A percentile compares a stretch with the other conserved stretches of the same genome.
Evolutionary conservation across 2,329 filamentous ascomycete genomes (phyloP).

Genomic region (Monilinia fructigena): DNA sequence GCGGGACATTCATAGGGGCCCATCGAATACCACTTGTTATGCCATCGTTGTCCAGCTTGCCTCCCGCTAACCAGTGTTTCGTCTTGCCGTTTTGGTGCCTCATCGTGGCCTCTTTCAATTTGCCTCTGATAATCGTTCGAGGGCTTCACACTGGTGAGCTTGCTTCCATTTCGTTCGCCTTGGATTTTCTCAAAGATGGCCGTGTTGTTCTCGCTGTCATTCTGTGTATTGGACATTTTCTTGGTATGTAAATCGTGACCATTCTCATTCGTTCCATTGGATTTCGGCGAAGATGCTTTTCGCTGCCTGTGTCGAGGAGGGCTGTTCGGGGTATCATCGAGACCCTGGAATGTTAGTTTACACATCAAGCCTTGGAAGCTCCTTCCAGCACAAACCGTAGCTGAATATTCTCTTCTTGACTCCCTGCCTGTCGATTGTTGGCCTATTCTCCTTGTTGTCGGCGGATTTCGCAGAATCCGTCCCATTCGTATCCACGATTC

Average conservation of each 20-base stretch:
- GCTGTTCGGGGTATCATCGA: constrained; percentile 36
- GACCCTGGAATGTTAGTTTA: constrained; percentile 33
- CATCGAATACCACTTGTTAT: constrained; percentile 64
- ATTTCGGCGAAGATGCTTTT: constrained; percentile 34
- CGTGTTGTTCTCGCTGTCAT: constrained; percentile 22
- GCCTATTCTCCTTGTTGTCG: constrained; percentile 26
- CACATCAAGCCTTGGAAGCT: neutral
- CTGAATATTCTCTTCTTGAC: constrained; percentile 36
- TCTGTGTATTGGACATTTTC: constrained; percentile 4
- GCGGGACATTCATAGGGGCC: constrained; percentile 74
- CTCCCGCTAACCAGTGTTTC: constrained; percentile 36
- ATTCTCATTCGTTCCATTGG: constrained; percentile 26
- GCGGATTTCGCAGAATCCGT: constrained; percentile 24
- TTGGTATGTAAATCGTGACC: constrained; percentile 20
- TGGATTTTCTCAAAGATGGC: constrained; percentile 34
- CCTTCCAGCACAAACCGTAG: constrained; percentile 30
- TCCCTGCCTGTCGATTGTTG: constrained; percentile 31
- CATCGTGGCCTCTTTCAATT: constrained; percentile 23
- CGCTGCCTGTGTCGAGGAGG: constrained; percentile 34
- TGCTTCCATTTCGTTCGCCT: constrained; percentile 28
- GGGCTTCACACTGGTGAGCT: constrained; percentile 35
- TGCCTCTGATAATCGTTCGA: constrained; percentile 29
- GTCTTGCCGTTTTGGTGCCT: constrained; percentile 29
- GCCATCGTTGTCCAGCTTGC: constrained; percentile 40
- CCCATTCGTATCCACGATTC: constrained; percentile 34